Evolutionary conservation across 192 early-diverging fungal species (phyloP), one percentile per base, ranked within the genome.

Genomic region (Coemansia sp.): DNA sequence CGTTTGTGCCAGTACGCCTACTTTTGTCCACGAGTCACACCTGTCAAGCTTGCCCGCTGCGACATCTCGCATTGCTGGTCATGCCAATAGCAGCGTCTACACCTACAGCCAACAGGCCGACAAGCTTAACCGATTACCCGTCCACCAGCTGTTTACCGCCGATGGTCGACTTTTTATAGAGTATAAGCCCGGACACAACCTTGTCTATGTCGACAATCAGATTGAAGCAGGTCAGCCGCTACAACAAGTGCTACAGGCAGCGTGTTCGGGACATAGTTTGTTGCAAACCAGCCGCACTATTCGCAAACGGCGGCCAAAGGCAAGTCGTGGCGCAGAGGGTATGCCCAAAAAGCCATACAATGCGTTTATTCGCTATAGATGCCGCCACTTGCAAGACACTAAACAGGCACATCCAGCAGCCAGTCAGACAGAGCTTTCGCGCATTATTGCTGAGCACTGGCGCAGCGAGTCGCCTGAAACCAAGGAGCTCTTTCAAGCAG

Each of bases 351-450:
- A 63, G 29, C 74, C 74, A 9, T 34, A 55, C 35, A 78, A 72
- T 49, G 70, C 67, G 0, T 78, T 70, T 63, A 72, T 78, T 11
- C 61, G 64, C 15, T 78, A 78, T 70, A 62, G 75, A 12, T 64
- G 64, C 34, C 58, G 29, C 60, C 20, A 68, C n/a, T 39, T 65
- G 39, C 45, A 50, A 37, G 30, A 64, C 13, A 65, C 61, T 15
- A 69, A 64, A 30, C 38, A 38, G 16, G 12, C 43, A 6, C 65
- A 61, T 29, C 75, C 75, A 0, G 45, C 45, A 7, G 59, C 70
- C 8, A 72, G 52, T 41, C 66, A 72, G 39, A 58, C 50, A 1
- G 75, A 68, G 22, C 47, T 78, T 4, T 68, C 70, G 12, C 70
- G 70, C 10, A 73, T 70, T 3, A 59, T 68, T 3, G 70, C 76